phyloP scores from a whole-genome alignment of 768 basidiomycete species.

The Lactarius sp. region DNA sequence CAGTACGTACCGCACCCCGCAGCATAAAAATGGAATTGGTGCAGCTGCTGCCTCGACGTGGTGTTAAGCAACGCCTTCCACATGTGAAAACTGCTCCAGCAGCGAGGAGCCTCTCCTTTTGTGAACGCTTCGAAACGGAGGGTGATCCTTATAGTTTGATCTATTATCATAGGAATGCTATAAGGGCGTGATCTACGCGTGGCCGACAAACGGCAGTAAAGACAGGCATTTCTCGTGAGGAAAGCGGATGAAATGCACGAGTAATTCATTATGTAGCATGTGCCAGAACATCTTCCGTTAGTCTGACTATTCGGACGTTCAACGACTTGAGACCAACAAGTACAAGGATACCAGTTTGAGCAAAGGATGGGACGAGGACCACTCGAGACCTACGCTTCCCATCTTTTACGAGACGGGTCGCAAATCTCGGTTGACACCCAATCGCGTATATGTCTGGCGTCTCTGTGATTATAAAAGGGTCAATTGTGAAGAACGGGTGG shows the following conservation, averaged over 20 bases:
- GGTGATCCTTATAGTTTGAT: background rate
- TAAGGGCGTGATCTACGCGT: background rate
- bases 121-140: background rate
- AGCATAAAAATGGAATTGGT: too few relatives aligned
- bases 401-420: constrained; percentile 59
- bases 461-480: constrained; percentile 85
- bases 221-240: background rate
- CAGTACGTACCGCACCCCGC: too few relatives aligned
- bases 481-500: constrained; percentile 81
- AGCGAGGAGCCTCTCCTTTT: background rate
- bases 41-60: background rate
- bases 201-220: background rate
- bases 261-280: background rate
- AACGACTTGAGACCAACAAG: constrained; percentile 24
- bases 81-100: background rate
- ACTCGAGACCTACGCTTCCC: constrained; percentile 28
- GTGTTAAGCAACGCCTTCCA: background rate
- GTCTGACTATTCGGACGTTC: constrained; percentile 21
- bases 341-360: constrained; percentile 24
- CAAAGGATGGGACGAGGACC: constrained; percentile 24
- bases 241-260: background rate
- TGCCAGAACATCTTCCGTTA: constrained; percentile 16
- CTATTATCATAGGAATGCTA: background rate
- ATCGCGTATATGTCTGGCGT: constrained; percentile 89
- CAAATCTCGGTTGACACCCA: constrained; percentile 86